A percentile compares a stretch with the other conserved stretches of the same genome.
Evolutionary conservation across 257 asterid species (phyloP).

Genomic region (Plectranthus barbatus): DNA sequence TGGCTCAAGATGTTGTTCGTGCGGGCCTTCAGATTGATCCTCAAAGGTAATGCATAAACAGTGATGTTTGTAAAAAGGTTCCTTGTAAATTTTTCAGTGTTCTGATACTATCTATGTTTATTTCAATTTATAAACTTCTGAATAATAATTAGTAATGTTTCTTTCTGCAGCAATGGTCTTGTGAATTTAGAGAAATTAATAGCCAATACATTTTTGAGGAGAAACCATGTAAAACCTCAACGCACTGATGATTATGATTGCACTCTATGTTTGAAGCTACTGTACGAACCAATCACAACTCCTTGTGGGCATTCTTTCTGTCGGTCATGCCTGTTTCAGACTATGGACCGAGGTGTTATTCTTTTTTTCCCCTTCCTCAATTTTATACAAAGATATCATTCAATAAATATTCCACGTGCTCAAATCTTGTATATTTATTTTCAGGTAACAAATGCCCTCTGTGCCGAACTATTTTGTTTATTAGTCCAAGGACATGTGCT

Average conservation of each 20-base stretch:
- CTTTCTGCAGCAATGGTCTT: slow-evolving; percentile 51
- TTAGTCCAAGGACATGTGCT: slow-evolving; percentile 76
- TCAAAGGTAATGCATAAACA: slow-evolving; percentile 40
- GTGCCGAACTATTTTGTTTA: slow-evolving; percentile 85
- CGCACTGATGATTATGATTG: slow-evolving; percentile 95
- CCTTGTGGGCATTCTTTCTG: slow-evolving; percentile 99
- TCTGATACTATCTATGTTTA: neutral
- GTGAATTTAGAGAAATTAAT: slow-evolving; percentile 47
- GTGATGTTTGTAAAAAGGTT: neutral
- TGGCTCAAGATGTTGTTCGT: slow-evolving; percentile 56
- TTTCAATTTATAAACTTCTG: neutral
- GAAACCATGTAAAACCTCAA: slow-evolving; percentile 48
- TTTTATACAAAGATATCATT: neutral
- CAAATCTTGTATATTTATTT: slow-evolving; percentile 12
- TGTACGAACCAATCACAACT: slow-evolving; percentile 88
- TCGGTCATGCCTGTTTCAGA: slow-evolving; percentile 88
- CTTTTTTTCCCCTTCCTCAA: slow-evolving; percentile 7
- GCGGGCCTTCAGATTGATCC: slow-evolving; percentile 76
- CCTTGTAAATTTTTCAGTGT: neutral
- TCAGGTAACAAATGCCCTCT: slow-evolving; percentile 89
- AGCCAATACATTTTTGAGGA: slow-evolving; percentile 30
- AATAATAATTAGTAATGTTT: slow-evolving; percentile 1
- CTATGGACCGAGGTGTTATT: slow-evolving; percentile 83
- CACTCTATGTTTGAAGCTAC: slow-evolving; percentile 81
- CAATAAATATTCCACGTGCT: neutral